A percentile compares a stretch with the other conserved stretches of the same genome.
Evolutionary conservation across 768 basidiomycete species (phyloP).

Genomic region (Agrocybe chaxingu): DNA sequence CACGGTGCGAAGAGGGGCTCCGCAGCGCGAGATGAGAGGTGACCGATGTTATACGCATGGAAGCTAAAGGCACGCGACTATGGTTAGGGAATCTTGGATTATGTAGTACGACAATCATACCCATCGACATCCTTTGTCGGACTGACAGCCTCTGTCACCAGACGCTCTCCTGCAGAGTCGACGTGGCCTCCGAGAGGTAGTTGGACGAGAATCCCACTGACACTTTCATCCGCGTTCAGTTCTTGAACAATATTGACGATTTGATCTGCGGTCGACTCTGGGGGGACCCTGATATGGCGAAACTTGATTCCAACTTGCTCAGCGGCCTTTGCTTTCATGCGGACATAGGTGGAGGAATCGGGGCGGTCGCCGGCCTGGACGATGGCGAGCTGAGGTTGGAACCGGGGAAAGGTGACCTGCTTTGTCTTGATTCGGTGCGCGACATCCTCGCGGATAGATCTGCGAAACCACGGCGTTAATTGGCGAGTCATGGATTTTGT

Average conservation of each 20-base stretch:
- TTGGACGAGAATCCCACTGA: slow-evolving; percentile 93
- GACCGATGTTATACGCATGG: slow-evolving; percentile 97
- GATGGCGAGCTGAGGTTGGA: slow-evolving; percentile 87
- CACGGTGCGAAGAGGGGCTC: slow-evolving; percentile 91
- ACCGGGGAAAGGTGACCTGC: slow-evolving; percentile 75
- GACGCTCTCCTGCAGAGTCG: slow-evolving; percentile 76
- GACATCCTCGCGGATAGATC: slow-evolving; percentile 78
- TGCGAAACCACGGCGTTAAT: slow-evolving; percentile 27
- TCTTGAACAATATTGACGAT: slow-evolving; percentile 74
- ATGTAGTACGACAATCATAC: slow-evolving; percentile 36
- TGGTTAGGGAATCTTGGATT: background rate
- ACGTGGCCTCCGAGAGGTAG: slow-evolving; percentile 88
- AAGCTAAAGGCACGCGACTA: slow-evolving; percentile 52
- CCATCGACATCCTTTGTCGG: slow-evolving; percentile 97
- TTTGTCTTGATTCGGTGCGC: slow-evolving; percentile 63
- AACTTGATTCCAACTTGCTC: slow-evolving; percentile 90
- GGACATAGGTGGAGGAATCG: slow-evolving; percentile 89
- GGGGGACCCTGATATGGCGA: slow-evolving; percentile 74
- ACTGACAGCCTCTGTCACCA: slow-evolving; percentile 91
- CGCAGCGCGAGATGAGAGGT: slow-evolving; percentile 86
- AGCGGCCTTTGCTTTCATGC: slow-evolving; percentile 97
- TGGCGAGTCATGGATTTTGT: background rate
- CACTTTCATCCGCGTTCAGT: slow-evolving; percentile 76
- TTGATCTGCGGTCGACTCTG: slow-evolving; percentile 66
- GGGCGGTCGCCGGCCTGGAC: slow-evolving; percentile 92